phyloP scores from a whole-genome alignment of 2,329 filamentous ascomycete genomes.

The Penicillium sp. region DNA sequence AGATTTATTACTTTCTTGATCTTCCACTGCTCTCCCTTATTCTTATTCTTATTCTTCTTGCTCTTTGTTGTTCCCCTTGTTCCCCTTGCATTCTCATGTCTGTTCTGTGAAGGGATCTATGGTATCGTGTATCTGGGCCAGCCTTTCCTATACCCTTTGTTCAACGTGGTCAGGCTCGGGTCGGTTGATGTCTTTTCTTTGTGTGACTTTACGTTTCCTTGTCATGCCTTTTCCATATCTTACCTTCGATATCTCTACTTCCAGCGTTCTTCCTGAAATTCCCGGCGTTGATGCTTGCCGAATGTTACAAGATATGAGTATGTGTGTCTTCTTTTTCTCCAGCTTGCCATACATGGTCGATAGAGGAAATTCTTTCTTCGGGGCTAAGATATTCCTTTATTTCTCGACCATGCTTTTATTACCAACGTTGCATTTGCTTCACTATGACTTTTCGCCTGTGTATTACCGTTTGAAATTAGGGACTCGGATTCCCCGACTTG shows the following conservation, averaged over 20 bases:
- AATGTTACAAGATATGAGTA: constrained; percentile 19
- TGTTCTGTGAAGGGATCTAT: constrained; percentile 11
- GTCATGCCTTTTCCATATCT: constrained; percentile 6
- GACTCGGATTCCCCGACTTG: background rate
- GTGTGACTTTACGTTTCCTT: constrained; percentile 14
- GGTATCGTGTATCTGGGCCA: constrained; percentile 33
- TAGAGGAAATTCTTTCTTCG: constrained; percentile 13
- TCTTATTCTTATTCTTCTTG: constrained; percentile 11
- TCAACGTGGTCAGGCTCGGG: constrained; percentile 27
- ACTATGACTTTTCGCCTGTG: constrained; percentile 4
- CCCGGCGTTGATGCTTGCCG: constrained; percentile 14
- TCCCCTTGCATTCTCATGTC: constrained; percentile 16
- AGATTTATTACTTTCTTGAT: constrained; percentile 9
- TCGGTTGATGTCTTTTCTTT: constrained; percentile 8
- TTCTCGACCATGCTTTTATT: constrained; percentile 1
- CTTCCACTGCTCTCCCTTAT: constrained; percentile 3
- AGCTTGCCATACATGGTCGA: constrained; percentile 17
- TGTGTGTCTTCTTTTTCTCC: constrained; percentile 13
- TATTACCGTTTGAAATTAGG: constrained; percentile 9
- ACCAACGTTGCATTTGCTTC: background rate
- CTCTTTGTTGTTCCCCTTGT: constrained; percentile 6
- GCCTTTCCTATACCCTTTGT: constrained; percentile 35
- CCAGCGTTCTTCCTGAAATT: constrained; percentile 13
- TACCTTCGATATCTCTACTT: background rate
- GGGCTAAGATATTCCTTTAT: constrained; percentile 9